A percentile compares a stretch with the other conserved stretches of the same genome.
These are phyloP conservation scores for Platanthera guangdongensis DNA, from an alignment of 106 monocot genomes.

Conservation along the genomic window DNA sequence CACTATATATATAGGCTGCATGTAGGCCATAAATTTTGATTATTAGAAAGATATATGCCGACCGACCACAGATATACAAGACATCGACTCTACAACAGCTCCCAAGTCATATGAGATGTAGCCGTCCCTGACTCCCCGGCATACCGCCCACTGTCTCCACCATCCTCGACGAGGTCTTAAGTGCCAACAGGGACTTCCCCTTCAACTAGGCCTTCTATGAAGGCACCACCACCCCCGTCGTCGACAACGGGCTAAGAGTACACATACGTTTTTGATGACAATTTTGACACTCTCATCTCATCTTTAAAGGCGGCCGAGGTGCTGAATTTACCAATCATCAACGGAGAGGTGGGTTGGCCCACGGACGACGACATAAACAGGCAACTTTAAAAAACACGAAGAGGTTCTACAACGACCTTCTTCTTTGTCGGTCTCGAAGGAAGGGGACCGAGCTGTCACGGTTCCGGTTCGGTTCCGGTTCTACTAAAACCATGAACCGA, in stretches of 20 bases:
- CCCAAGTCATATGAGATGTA: too few relatives aligned
- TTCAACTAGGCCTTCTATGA: constrained; percentile 54
- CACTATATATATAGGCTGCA: too few relatives aligned
- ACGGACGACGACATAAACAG: constrained; percentile 45
- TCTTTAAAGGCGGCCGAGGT: constrained; percentile 30
- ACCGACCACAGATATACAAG: too few relatives aligned
- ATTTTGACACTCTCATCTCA: constrained; percentile 48
- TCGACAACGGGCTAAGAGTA: constrained; percentile 23
- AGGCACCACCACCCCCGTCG: constrained; percentile 11
- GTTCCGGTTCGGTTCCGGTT: too few relatives aligned
- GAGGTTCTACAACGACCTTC: constrained; percentile 37
- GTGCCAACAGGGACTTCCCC: constrained; percentile 31
- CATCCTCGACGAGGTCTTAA: constrained; percentile 40
- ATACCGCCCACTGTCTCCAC: constrained; percentile 49
- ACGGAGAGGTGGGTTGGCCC: constrained; percentile 51
- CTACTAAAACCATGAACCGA: too few relatives aligned
- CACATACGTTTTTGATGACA: constrained; percentile 52
- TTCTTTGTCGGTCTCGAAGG: constrained; percentile 24
- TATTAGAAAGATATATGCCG: too few relatives aligned
- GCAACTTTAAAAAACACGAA: constrained; percentile 20
- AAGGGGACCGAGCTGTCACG: too few relatives aligned
- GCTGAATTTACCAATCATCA: constrained; percentile 25
- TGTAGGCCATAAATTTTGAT: too few relatives aligned
- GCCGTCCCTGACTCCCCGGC: background rate
- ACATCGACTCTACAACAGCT: too few relatives aligned